Base-by-base conservation (phyloP, 805 yeast genomes). In the Yamadazyma takamatsuzukensis region DNA sequence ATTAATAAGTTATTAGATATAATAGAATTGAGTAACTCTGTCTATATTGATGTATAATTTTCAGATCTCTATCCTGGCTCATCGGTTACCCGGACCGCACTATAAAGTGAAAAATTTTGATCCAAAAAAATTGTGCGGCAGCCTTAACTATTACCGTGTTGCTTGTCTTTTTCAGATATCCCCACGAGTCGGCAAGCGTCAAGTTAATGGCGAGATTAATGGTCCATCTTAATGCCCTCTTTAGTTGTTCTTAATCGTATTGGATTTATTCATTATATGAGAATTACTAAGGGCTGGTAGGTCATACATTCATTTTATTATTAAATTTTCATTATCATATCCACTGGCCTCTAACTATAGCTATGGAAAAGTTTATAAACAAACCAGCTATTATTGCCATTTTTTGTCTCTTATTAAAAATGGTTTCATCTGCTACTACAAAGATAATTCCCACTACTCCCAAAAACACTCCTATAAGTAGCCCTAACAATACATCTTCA, bases 311-410 rank as follows among this genome's bases (percentile, higher is more conserved):
- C 21, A 18, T 11, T 19, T 7, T n/a, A 23, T 11, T 16, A 4
- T 22, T n/a, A 13, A 26, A 4, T n/a, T 19, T 9, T 21, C 22
- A 9, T 23, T 14, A 21, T 33, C 34, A 62, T 18, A 62, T 52
- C 70, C 73, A 72, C 24, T 61, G 64, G 7, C 62, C 64, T 38
- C 80, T 64, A 19, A 78, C 55, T 18, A 82, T 47, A 3, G 87
- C 86, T 54, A 83, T 78, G 17, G 79, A 61, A 25, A 83, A 64
- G 55, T 88, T 88, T 34, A 82, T 66, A 25, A 76, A 55, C 4
- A 83, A 62, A 0, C 96, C 96, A 2, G 80, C 80, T 29, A 81
- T 54, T 7, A 88, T 70, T 2, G 90, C 78, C 77, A 79, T 75
- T 58, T 76, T 56, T 61, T 84, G 61, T 34, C 81, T 64, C 43